Base-by-base conservation (phyloP, 1,284 basidiomycete genomes). In the Inonotus hispidus region DNA sequence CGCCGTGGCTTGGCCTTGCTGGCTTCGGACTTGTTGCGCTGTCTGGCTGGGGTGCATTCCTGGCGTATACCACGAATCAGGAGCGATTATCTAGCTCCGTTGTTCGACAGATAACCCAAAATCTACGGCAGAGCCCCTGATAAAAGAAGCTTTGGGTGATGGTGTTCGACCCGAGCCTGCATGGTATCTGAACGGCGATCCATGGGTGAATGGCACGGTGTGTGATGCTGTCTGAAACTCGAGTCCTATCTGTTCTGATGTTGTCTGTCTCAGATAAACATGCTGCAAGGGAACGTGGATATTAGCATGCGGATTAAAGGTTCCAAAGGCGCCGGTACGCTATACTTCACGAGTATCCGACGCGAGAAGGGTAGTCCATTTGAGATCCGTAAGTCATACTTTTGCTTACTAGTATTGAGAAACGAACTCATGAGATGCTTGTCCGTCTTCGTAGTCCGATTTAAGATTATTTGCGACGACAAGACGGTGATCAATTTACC, bases 301-400 rank as follows among this genome's bases (percentile, higher is more conserved):
- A 75, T 92, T 54, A 87, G 85, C 68, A 88, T 90, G 72, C 79
- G 87, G 56, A 73, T 92, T 25, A 86, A 83, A 67, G 89, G 90
- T 0, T 83, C 88, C 43, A 83, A 80, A 75, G 82, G 87, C 83
- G 77, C 83, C 14, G 89, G 89, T 5, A 91, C 87, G 6, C 70
- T 91, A 0, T 91, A 91, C 68, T 91, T 91, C 70, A 91, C 89
- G 5, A 90, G 87, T 69, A 85, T 90, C 62, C 79, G 89, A 50
- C 85, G 82, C 73, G 83, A 80, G n/a, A 91, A 90, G 68, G 89
- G 88, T 4, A 74, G 81, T 47, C 79, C 81, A 0, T 92, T 88
- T 70, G 83, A 79, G 37, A 85, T 87, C 3, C 68, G 88, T 90
- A 71, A 66, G 88, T 80, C 38, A 19, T 25, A 11, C 14, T 19